phyloP scores from a whole-genome alignment of 768 basidiomycete genomes.

The Amanita pallidorosea region DNA sequence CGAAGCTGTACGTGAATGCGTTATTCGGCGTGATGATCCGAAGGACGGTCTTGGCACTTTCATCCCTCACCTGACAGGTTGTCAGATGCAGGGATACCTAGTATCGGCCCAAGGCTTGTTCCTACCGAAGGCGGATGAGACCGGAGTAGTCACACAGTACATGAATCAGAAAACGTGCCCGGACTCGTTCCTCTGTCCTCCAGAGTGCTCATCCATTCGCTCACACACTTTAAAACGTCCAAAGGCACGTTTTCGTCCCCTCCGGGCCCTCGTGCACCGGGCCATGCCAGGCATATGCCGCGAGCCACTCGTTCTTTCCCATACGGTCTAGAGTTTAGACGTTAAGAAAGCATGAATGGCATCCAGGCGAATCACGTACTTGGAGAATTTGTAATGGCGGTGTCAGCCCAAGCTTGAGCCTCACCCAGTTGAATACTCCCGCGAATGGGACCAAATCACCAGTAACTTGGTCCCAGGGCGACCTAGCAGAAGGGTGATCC shows the following conservation, averaged over 20 bases:
- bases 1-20: slow-evolving; percentile 23
- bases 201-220: slow-evolving; percentile 54
- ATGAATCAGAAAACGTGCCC: slow-evolving; percentile 21
- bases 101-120: slow-evolving; percentile 38
- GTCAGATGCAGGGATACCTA: slow-evolving; percentile 38
- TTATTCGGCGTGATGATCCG: background rate
- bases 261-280: slow-evolving; percentile 22
- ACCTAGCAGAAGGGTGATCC: slow-evolving; percentile 14
- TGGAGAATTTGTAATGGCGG: background rate
- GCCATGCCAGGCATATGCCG: slow-evolving; percentile 23
- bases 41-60: slow-evolving; percentile 6
- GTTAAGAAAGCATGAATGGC: background rate
- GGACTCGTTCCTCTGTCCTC: too few species aligned
- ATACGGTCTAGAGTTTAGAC: background rate
- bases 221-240: slow-evolving; percentile 39
- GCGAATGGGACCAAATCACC: slow-evolving; percentile 30
- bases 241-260: slow-evolving; percentile 48
- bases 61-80: slow-evolving; percentile 28
- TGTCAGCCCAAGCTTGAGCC: background rate
- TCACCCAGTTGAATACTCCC: slow-evolving; percentile 16
- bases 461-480: slow-evolving; percentile 18
- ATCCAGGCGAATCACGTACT: too few species aligned
- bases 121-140: slow-evolving; percentile 18
- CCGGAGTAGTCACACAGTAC: background rate
- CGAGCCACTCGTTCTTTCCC: slow-evolving; percentile 4